Base-by-base conservation (phyloP, 768 basidiomycete genomes). In the Filobasidium wieringae region DNA sequence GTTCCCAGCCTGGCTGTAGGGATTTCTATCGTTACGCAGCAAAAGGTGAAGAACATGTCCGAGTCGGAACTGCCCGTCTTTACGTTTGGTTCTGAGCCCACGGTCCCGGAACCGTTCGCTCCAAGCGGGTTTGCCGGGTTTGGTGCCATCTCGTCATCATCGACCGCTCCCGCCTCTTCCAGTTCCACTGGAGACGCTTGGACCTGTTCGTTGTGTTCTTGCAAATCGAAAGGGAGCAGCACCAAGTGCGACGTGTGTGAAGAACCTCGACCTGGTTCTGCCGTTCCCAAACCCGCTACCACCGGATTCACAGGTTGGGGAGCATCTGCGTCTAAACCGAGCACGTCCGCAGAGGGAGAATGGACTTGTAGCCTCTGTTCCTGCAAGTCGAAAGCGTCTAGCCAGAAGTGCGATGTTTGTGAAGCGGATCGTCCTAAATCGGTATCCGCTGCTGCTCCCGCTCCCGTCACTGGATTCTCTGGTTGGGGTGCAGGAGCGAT, bases 191-290 rank as follows among this genome's bases (percentile, higher is more conserved):
- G n/a, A n/a, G 40, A 40, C 22, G 19, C 41, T 2, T 58, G 57
- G 57, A 53, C 37, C 3, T 58, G 57, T 33, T 33, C 24, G 24
- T 9, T 17, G 17, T 58, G 57, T 31, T 31, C 45, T n/a, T 53
- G 30, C 32, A 47, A 53, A 36, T 39, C 37, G 37, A 51, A 52
- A 22, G 30, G 15, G 19, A 53, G 39, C 4, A 51, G 49, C 11
- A 59, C 58, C 30, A 47, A 53, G 11, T 59, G 58, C 27, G 58
- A 59, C 26, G 52, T 59, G 30, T 59, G 58, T 22, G 53, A 59
- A 9, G 19, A 40, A 8, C 43, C 51, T 27, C 51, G 58, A n/a
- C 53, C 53, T 3, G 39, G 15, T 2, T n/a, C 15, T 17, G 47
- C 33, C 4, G 30, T 19, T 29, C 22, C 51, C 14, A 58, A 52